Evolutionary conservation across 805 yeast species (phyloP).

Genomic region (Candida yuanshanica): DNA sequence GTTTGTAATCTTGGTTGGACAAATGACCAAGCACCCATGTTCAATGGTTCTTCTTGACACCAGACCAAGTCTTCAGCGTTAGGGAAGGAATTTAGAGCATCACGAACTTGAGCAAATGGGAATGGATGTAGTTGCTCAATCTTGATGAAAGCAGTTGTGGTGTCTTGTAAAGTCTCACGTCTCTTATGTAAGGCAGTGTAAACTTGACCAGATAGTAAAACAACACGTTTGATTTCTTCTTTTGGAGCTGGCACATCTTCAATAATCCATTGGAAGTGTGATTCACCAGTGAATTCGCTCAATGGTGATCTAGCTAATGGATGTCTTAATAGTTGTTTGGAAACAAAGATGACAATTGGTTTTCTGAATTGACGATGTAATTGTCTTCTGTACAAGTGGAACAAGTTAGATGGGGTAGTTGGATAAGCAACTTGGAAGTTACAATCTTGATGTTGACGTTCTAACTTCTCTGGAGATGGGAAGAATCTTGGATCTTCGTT

Average conservation of each 20-base stretch:
- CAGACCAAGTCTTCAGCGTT: conserved; percentile 83
- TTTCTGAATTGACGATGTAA: conserved; percentile 98
- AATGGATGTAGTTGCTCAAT: conserved; percentile 97
- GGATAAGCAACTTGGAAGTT: conserved; percentile 98
- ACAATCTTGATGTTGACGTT: conserved; percentile 98
- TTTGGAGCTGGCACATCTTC: conserved; percentile 77
- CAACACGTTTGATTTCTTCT: conserved; percentile 83
- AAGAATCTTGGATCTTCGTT: conserved; percentile 92
- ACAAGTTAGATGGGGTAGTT: conserved; percentile 92
- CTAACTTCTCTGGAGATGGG: conserved; percentile 86
- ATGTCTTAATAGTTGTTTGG: conserved; percentile 91
- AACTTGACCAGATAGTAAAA: conserved; percentile 89
- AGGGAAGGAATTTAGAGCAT: conserved; percentile 73
- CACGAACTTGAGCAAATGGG: conserved; percentile 94
- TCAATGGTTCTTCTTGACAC: conserved; percentile 99
- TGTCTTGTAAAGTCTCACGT: conserved; percentile 72
- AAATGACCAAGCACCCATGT: conserved; percentile 86
- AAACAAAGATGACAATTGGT: conserved; percentile 82
- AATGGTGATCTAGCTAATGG: conserved; percentile 90
- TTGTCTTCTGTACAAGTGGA: conserved; percentile 97
- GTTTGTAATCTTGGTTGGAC: conserved; percentile 81
- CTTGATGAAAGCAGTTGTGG: conserved; percentile 81
- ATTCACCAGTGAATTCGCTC: conserved; percentile 82
- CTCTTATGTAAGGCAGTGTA: conserved; percentile 87
- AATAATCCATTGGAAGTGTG: conserved; percentile 92